phyloP scores from a whole-genome alignment of 352 stramenopile species.

The Ophiocytium majus region DNA sequence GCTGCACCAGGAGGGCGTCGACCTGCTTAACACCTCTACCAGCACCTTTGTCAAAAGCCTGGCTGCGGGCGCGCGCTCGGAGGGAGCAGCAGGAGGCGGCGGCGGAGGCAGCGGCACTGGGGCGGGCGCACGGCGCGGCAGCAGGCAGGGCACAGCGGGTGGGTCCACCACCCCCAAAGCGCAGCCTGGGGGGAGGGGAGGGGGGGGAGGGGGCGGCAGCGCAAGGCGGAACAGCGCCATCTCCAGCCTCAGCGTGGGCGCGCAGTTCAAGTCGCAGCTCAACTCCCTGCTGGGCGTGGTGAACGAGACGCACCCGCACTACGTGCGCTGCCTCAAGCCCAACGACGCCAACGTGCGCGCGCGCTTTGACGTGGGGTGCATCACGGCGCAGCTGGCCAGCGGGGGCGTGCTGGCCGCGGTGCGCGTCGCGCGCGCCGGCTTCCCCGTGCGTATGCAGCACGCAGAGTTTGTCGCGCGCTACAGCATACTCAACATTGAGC shows the following conservation, averaged over 20 bases:
- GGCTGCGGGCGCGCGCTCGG: constrained; percentile 53
- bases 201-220: background rate
- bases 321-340: constrained; percentile 97
- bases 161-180: background rate
- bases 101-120: too few species aligned
- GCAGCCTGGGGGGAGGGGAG: background rate
- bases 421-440: constrained; percentile 92
- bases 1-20: constrained; percentile 63
- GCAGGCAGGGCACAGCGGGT: background rate
- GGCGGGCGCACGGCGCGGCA: background rate
- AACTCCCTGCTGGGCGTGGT: constrained; percentile 85
- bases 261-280: constrained; percentile 70
- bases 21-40: constrained; percentile 43
- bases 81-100: background rate
- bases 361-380: constrained; percentile 76
- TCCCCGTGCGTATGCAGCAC: constrained; percentile 86
- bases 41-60: constrained; percentile 64
- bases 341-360: constrained; percentile 86
- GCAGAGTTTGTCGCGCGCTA: constrained; percentile 58
- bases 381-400: constrained; percentile 52
- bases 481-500: constrained; percentile 35
- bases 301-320: constrained; percentile 90
- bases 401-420: constrained; percentile 95
- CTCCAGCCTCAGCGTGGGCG: constrained; percentile 30
- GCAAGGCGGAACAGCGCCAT: background rate